A percentile compares a stretch with the other conserved stretches of the same genome.
Evolutionary conservation across 2,329 filamentous ascomycete species (phyloP).

Genomic region (Neophaeococcomyces aloes): DNA sequence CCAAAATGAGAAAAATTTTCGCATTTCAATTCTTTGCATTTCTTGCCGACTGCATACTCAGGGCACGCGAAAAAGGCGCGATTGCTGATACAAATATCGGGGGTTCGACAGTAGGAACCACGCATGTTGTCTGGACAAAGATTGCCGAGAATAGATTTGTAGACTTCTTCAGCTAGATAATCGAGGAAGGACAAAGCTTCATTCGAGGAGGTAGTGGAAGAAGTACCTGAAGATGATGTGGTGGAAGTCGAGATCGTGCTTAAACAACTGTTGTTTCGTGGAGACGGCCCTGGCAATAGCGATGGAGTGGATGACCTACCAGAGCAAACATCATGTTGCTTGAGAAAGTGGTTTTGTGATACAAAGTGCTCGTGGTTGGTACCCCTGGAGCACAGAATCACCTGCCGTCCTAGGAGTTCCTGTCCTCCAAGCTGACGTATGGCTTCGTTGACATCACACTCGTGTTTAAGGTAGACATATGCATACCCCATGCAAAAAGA

Average conservation of each 20-base stretch:
- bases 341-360: not conserved
- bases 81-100: not conserved
- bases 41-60: slow-evolving; percentile 1
- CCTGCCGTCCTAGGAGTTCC: too few species aligned
- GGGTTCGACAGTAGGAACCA: not conserved
- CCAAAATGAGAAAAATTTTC: not conserved
- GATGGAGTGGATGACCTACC: not conserved
- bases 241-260: not conserved
- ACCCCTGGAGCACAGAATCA: too few species aligned
- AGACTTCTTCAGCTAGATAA: not conserved
- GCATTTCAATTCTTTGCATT: not conserved
- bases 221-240: not conserved
- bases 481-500: too few species aligned
- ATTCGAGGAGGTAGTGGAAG: not conserved
- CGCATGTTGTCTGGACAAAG: slow-evolving; percentile 6
- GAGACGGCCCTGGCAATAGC: too few species aligned
- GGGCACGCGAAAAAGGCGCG: not conserved
- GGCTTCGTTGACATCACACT: too few species aligned
- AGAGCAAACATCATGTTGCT: not conserved
- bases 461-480: too few species aligned
- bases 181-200: not conserved
- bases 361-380: too few species aligned
- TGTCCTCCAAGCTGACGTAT: too few species aligned
- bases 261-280: too few species aligned
- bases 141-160: not conserved